phyloP scores from a whole-genome alignment of 768 basidiomycete species.

The Hemileccinum rubropunctum region DNA sequence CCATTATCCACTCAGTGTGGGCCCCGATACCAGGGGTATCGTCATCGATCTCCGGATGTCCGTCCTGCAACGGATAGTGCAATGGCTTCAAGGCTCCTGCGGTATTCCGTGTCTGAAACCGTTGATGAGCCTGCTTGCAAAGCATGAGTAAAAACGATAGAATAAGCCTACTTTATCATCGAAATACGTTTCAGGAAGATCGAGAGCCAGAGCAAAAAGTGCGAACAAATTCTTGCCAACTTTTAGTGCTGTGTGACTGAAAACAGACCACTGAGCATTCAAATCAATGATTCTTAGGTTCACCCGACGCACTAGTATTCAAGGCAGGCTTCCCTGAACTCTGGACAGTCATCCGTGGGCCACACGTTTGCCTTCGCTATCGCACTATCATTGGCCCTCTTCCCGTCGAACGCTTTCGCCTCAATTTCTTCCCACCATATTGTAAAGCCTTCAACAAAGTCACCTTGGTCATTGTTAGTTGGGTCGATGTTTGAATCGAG shows the following conservation, averaged over 20 bases:
- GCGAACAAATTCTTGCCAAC: constrained; percentile 63
- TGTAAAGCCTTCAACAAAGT: constrained; percentile 90
- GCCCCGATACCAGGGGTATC: constrained; percentile 82
- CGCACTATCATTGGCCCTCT: constrained; percentile 42
- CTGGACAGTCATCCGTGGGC: constrained; percentile 60
- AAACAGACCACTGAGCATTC: constrained; percentile 23
- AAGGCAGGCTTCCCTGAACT: constrained; percentile 57
- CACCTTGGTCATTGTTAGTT: constrained; percentile 60
- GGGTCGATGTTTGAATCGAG: constrained; percentile 75
- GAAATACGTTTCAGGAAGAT: constrained; percentile 59
- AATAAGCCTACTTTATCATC: constrained; percentile 54
- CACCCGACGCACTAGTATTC: constrained; percentile 57
- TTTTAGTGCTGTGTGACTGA: constrained; percentile 48
- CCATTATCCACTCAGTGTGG: constrained; percentile 58
- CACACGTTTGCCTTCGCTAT: constrained; percentile 79
- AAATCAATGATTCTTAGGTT: constrained; percentile 14
- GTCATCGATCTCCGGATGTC: constrained; percentile 46
- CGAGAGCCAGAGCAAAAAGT: constrained; percentile 66
- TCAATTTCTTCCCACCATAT: constrained; percentile 67
- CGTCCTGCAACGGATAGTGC: constrained; percentile 75
- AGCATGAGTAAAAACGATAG: background rate
- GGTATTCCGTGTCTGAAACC: constrained; percentile 50
- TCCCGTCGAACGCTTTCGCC: constrained; percentile 22
- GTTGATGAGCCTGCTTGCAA: background rate
- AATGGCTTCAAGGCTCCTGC: constrained; percentile 66